Base-by-base conservation (phyloP, 192 early-diverging fungal genomes). In the Umbelopsis isabellina region DNA sequence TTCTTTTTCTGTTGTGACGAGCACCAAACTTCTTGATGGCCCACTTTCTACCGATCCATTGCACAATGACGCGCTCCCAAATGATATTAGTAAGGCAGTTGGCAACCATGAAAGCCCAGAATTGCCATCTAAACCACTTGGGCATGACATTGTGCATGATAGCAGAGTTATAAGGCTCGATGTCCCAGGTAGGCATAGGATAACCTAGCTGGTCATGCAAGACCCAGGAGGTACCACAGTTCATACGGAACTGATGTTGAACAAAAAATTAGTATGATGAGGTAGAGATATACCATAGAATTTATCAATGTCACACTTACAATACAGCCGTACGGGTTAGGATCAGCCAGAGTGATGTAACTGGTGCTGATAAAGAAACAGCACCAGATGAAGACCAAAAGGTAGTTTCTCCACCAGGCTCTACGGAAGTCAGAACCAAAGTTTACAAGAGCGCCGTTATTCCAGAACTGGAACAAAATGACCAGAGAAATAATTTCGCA, bases 131-230 rank as follows among this genome's bases (percentile, higher is more conserved):
- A 78, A 90, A 90, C 23, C 65, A 77, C 2, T 33, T 58, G 21
- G 92, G 92, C 65, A 94, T 70, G 12, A 94, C 86, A 65, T 93
- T 94, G 81, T 93, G 89, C 49, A 90, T 91, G 1, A 78, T 55
- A n/a, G 83, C 80, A 20, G 81, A 82, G 73, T 92, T 90, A 72
- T 90, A 94, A 1, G 48, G 66, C 27, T 79, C 81, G 67, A 90
- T 82, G 33, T 49, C 4, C 78, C 85, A 80, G 6, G 37, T 45
- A 18, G 79, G 69, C 61, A 72, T 75, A 27, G 83, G 75, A 37
- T 75, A 71, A 18, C 69, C 74, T 13, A 90, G 71, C 27, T 68
- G 21, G 3, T 74, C 71, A 35, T 61, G 55, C 21, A 81, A 41
- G 48, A 79, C 71, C n/a, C 71, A 82, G 13, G 80, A 49, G 11